Percentiles rank a stretch among this genome's conserved stretches.
phyloP scores from a whole-genome alignment of 345 rosid genomes.

The Dipteronia dyeriana region DNA sequence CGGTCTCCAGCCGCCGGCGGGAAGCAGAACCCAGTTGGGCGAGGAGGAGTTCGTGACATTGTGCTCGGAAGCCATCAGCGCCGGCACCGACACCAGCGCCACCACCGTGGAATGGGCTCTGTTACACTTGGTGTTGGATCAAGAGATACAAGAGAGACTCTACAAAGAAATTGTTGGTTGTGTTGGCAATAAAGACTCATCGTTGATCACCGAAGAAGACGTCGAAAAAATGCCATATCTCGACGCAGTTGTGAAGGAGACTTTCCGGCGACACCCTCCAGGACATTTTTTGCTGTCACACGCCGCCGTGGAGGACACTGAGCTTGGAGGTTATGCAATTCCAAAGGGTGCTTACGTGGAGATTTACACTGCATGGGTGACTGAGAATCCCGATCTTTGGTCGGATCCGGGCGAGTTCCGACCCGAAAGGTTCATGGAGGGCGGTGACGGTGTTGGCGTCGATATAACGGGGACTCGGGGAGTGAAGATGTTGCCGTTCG shows the following conservation, averaged over 20 bases:
- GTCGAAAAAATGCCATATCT: slow-evolving; percentile 69
- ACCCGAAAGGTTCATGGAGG: slow-evolving; percentile 78
- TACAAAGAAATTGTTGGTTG: slow-evolving; percentile 59
- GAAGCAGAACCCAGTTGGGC: slow-evolving; percentile 46
- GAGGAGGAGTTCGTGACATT: slow-evolving; percentile 88
- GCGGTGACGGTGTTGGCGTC: slow-evolving; percentile 74
- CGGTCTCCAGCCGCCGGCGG: slow-evolving; percentile 36
- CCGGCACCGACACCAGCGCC: slow-evolving; percentile 92
- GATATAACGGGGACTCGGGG: slow-evolving; percentile 86
- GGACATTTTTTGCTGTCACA: slow-evolving; percentile 90
- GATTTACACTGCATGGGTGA: slow-evolving; percentile 92
- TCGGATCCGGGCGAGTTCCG: slow-evolving; percentile 63
- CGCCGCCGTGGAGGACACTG: slow-evolving; percentile 58
- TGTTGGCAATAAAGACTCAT: slow-evolving; percentile 52
- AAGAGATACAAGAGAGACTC: slow-evolving; percentile 64
- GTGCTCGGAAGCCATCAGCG: slow-evolving; percentile 79
- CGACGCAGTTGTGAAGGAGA: slow-evolving; percentile 75
- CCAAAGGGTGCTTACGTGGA: slow-evolving; percentile 72
- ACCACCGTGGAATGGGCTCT: slow-evolving; percentile 87
- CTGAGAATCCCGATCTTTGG: slow-evolving; percentile 83
- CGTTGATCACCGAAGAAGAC: slow-evolving; percentile 65
- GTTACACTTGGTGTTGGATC: slow-evolving; percentile 63
- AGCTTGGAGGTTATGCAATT: slow-evolving; percentile 76
- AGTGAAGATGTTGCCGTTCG: slow-evolving; percentile 82
- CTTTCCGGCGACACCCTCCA: slow-evolving; percentile 93